phyloP scores from a whole-genome alignment of 441 rosid species.

The Erodium moschatum region DNA sequence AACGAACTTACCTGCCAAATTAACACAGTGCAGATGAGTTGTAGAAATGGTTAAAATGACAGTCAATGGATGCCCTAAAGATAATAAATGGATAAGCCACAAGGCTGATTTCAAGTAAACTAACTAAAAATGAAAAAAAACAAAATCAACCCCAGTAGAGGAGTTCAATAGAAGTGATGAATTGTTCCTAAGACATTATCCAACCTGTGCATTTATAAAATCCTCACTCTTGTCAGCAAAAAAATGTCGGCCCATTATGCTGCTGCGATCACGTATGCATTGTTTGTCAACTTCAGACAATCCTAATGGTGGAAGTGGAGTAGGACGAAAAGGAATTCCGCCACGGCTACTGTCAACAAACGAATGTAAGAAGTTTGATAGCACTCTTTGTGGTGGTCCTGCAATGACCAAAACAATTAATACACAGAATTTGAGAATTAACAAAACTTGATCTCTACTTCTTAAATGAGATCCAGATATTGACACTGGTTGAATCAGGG shows the following conservation, averaged over 20 bases:
- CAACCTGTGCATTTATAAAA: conserved; percentile 80
- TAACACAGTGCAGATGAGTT: conserved; percentile 5
- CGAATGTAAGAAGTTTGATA: conserved; percentile 76
- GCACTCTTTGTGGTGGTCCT: conserved; percentile 91
- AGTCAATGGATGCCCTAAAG: conserved; percentile 3
- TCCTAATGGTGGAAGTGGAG: conserved; percentile 72
- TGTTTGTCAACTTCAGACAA: conserved; percentile 82
- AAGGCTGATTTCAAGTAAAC: background rate
- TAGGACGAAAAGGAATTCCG: conserved; percentile 70
- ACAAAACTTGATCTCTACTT: background rate
- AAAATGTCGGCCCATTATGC: conserved; percentile 89
- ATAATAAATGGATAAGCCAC: background rate
- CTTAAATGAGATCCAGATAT: background rate
- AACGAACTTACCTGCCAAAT: conserved; percentile 67
- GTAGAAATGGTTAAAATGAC: background rate
- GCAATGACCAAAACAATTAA: conserved; percentile 18
- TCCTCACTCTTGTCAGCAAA: conserved; percentile 84
- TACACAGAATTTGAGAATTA: background rate
- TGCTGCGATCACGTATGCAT: conserved; percentile 93
- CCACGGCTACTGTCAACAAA: conserved; percentile 86
- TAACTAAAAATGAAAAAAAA: background rate
- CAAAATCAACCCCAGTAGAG: background rate
- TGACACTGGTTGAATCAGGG: background rate
- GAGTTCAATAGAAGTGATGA: background rate
- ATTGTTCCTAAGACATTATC: background rate